Evolutionary conservation across 140 eudicot genomes (phyloP).

Genomic region (Stevia rebaudiana): DNA sequence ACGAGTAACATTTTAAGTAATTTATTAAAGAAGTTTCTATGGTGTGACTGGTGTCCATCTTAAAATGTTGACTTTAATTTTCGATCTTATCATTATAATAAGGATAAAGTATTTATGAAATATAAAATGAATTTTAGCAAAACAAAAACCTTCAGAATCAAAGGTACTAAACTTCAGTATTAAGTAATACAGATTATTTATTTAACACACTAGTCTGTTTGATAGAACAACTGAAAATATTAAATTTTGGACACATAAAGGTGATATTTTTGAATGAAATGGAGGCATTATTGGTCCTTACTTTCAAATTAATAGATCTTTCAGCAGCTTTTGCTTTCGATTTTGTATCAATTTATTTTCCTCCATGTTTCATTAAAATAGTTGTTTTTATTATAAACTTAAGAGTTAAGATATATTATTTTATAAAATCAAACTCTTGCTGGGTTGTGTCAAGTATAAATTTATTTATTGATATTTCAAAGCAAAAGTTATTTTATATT

Average conservation of each 20-base stretch:
- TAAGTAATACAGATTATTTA: not conserved
- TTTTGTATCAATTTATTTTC: not conserved
- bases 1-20: no score
- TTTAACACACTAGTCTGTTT: not conserved
- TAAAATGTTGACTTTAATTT: no score
- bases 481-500: not conserved
- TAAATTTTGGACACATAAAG: not conserved
- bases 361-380: not conserved
- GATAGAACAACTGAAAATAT: not conserved
- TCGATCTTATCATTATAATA: no score
- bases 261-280: not conserved
- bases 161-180: not conserved
- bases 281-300: conserved; percentile 16
- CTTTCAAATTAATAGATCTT: conserved; percentile 12
- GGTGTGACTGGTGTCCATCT: no score
- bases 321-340: conserved; percentile 14
- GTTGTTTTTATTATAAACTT: not conserved
- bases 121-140: no score
- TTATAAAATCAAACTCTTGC: not conserved
- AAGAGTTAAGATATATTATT: not conserved
- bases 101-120: no score
- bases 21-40: no score
- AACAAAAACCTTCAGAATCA: no score
- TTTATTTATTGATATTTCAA: not conserved
- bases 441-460: not conserved